Evolutionary conservation across 345 rosid species (phyloP), one percentile per base, ranked within the genome.

Genomic region (Atalantia buxifolia): DNA sequence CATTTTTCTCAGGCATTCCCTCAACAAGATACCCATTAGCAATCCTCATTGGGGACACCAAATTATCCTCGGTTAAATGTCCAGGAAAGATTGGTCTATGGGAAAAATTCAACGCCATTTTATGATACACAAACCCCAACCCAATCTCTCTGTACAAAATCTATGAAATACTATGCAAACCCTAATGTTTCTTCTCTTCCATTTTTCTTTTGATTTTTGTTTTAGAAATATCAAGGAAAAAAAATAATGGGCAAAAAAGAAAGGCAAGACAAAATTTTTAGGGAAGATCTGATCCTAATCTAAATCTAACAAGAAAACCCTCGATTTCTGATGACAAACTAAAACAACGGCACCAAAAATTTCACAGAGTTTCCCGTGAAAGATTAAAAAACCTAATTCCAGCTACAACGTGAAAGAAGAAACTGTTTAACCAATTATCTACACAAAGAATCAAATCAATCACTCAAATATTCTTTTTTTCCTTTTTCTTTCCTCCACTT

Each of bases 101-200:
- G 25, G 99, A 91, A 86, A 87, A 90, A 85, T 96, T 96, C 85
- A 96, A 88, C 16, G 99, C 89, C 99, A 94, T 95, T 33, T 75
- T 55, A 48, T 69, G 65, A 19, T 53, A 86, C 71, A 78, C 61
- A 80, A 71, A 69, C 80, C 66, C 74, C 69, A 75, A 77, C 42
- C 82, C 73, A 68, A 45, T 31, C 76, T 71, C 67, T 21, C 74
- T 36, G 18, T 78, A 81, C 77, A 68, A 21, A 33, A 76, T 45
- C 66, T 31, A n/a, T 22, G 69, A 70, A 30, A 74, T 48, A 77
- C 77, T 27, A 48, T 5, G 48, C 65, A 80, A 82, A 84, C 71
- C 82, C 86, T 68, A 76, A 78, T 28, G 24, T 61, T 21, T 28
- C 35, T 66, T 18, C 56, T n/a, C 62, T 48, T 53, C 6, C n/a